Conservation (phyloP, 2,329 filamentous ascomycete species). For the Colletotrichum siamense region DNA sequence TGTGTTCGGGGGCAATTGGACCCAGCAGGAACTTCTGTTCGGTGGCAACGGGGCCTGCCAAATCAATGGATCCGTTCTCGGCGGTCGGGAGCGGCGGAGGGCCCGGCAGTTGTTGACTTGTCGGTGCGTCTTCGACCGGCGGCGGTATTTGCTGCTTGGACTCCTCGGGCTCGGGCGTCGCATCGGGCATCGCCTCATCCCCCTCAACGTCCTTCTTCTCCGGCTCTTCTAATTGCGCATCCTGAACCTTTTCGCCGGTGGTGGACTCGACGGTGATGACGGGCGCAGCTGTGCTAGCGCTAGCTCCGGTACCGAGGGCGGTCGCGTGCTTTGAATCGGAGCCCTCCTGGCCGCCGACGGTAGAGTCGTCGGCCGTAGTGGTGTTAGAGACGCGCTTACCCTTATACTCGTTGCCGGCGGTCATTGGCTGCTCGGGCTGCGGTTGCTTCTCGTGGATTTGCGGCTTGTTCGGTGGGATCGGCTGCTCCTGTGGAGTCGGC, state of each 20-base stretch:
- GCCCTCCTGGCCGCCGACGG: conserved; percentile 43
- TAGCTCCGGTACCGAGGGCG: conserved; percentile 21
- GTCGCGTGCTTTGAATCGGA: conserved; percentile 53
- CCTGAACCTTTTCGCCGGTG: conserved; percentile 26
- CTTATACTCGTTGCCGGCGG: conserved; percentile 38
- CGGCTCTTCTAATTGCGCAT: conserved; percentile 19
- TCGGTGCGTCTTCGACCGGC: conserved; percentile 42
- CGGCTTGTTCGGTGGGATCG: conserved; percentile 40
- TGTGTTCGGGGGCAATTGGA: conserved; percentile 78
- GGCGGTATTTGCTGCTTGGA: conserved; percentile 40
- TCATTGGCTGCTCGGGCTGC: conserved; percentile 36
- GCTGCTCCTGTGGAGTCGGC: conserved; percentile 53
- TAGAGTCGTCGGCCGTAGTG: conserved; percentile 52
- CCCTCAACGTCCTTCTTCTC: conserved; percentile 56
- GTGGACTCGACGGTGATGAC: conserved; percentile 34
- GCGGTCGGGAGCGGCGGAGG: conserved; percentile 47
- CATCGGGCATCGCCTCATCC: conserved; percentile 73
- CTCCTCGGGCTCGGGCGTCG: conserved; percentile 57
- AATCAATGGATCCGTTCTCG: neutral
- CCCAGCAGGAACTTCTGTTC: conserved; percentile 77
- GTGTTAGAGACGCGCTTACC: conserved; percentile 52
- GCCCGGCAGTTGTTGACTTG: conserved; percentile 42
- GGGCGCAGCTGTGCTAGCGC: conserved; percentile 48
- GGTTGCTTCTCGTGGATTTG: conserved; percentile 57
- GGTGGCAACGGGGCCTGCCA: conserved; percentile 21